Conservation (phyloP, 2,329 filamentous ascomycete species). For the Talaromyces atroroseus region DNA sequence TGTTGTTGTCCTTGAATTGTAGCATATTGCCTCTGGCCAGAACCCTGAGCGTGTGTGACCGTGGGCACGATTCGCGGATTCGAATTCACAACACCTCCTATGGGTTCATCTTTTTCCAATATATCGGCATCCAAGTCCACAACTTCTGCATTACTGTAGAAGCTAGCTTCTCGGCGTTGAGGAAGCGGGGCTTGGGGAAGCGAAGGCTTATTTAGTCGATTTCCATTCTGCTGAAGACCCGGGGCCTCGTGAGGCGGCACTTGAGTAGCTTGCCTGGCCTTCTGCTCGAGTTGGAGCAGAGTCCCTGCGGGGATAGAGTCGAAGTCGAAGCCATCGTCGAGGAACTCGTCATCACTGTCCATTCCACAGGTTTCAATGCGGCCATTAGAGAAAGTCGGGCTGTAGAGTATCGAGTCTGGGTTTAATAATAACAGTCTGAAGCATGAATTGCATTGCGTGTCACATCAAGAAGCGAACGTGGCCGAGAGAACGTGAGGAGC, state of each 20-base stretch:
- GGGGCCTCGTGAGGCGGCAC: conserved; percentile 13
- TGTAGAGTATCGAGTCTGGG: background rate
- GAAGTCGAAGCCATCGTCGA: conserved; percentile 44
- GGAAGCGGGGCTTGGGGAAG: background rate
- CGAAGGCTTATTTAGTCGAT: background rate
- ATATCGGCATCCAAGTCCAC: conserved; percentile 39
- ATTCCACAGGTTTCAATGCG: conserved; percentile 31
- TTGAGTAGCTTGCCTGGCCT: conserved; percentile 42
- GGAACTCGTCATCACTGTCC: conserved; percentile 46
- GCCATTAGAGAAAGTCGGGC: conserved; percentile 28
- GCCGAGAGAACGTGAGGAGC: too few relatives aligned
- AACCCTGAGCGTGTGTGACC: background rate
- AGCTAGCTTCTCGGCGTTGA: conserved; percentile 26
- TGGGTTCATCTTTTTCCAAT: conserved; percentile 28
- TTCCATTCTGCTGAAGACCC: background rate
- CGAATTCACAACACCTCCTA: conserved; percentile 1
- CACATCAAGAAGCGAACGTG: background rate
- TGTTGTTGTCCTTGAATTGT: background rate
- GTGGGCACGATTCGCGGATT: background rate
- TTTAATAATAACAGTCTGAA: background rate
- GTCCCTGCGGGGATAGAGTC: conserved; percentile 40
- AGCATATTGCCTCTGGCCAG: background rate
- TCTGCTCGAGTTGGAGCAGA: conserved; percentile 41
- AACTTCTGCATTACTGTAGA: conserved; percentile 40
- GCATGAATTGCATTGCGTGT: background rate